Percentiles rank a stretch among this genome's conserved stretches.
Evolutionary conservation across 176 grass and related monocot species (phyloP).

Genomic region (Typha latifolia): DNA sequence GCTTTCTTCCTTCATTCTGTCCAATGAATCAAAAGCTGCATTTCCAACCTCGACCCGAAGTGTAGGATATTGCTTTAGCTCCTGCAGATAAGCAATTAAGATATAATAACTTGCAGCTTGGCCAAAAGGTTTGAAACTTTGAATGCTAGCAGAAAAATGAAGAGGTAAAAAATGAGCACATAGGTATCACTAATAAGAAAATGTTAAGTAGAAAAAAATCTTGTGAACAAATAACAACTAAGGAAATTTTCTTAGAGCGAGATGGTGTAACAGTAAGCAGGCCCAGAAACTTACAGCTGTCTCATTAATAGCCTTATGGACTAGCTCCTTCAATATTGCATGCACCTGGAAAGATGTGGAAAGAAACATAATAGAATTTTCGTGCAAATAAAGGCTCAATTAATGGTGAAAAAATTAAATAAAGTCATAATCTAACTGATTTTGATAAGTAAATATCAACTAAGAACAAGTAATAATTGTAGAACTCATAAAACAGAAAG

Average conservation of each 20-base stretch:
- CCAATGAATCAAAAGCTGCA: conserved; percentile 91
- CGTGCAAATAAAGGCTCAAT: background rate
- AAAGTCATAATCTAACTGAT: background rate
- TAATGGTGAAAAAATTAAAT: background rate
- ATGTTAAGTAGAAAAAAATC: no score
- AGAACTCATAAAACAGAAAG: background rate
- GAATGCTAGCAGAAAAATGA: no score
- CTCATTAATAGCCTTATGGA: conserved; percentile 91
- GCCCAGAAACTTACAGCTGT: conserved; percentile 44
- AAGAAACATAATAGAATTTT: background rate
- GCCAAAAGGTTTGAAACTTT: no score
- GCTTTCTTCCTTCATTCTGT: conserved; percentile 98
- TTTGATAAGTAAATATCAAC: background rate
- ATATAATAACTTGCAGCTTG: background rate
- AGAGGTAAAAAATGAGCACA: no score
- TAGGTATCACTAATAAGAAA: no score
- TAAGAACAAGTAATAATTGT: background rate
- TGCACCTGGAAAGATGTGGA: conserved; percentile 63
- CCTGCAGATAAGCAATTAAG: conserved; percentile 36
- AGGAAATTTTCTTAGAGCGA: no score
- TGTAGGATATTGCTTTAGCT: conserved; percentile 90
- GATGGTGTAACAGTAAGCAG: no score
- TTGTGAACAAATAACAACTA: no score
- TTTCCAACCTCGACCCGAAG: conserved; percentile 83
- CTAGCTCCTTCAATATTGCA: conserved; percentile 84